These are phyloP conservation scores for Cladophialophora immunda DNA, from an alignment of 2,329 filamentous ascomycete genomes.

Conservation along the genomic window DNA sequence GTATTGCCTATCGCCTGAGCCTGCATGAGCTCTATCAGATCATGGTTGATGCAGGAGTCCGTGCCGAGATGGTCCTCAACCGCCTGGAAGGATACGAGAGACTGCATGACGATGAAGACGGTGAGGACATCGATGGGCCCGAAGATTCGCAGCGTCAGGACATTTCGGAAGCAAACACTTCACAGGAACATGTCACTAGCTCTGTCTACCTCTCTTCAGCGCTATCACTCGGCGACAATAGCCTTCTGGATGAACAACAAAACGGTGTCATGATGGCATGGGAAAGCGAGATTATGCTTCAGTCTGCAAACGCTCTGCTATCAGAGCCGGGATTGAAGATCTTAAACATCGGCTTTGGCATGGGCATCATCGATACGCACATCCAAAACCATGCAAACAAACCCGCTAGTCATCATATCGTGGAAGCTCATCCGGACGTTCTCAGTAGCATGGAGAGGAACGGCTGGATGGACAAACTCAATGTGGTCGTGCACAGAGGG, in stretches of 20 bases:
- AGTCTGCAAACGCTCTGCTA: slow-evolving; percentile 74
- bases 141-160: slow-evolving; percentile 39
- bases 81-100: slow-evolving; percentile 82
- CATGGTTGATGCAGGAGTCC: slow-evolving; percentile 87
- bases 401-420: slow-evolving; percentile 79
- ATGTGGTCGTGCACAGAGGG: slow-evolving; percentile 71
- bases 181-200: slow-evolving; percentile 32
- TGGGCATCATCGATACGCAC: slow-evolving; percentile 85
- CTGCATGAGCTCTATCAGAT: slow-evolving; percentile 77
- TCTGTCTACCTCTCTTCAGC: slow-evolving; percentile 69
- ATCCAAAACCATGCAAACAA: slow-evolving; percentile 68
- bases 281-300: slow-evolving; percentile 86
- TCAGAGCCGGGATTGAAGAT: slow-evolving; percentile 71
- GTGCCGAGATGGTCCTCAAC: slow-evolving; percentile 86
- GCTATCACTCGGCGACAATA: slow-evolving; percentile 70
- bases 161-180: slow-evolving; percentile 45
- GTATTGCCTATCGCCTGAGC: slow-evolving; percentile 76
- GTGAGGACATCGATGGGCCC: slow-evolving; percentile 43
- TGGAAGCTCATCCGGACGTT: slow-evolving; percentile 84
- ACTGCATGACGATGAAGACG: slow-evolving; percentile 57
- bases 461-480: slow-evolving; percentile 72
- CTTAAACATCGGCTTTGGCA: slow-evolving; percentile 88
- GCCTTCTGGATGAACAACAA: slow-evolving; percentile 75
- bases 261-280: slow-evolving; percentile 96
- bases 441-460: slow-evolving; percentile 72